Evolutionary conservation across 2,329 filamentous ascomycete species (phyloP), one percentile per base, ranked within the genome.

Genomic region (Fusarium robinianum): DNA sequence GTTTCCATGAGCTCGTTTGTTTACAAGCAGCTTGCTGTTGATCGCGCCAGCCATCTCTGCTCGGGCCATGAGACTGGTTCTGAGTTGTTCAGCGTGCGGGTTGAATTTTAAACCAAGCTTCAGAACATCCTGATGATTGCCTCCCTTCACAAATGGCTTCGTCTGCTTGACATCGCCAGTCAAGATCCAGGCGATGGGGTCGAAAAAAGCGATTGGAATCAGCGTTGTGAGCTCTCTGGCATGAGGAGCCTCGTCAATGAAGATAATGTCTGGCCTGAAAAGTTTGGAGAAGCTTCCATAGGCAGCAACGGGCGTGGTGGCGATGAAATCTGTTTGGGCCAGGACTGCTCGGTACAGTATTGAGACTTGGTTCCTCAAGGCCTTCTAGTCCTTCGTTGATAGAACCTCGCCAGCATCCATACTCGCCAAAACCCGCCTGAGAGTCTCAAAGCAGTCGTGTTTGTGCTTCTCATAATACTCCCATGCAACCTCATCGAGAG

Each of bases 201-300:
- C 62, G 32, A 69, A 75, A 18, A 67, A 70, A 0, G 72, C 72
- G 14, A 77, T 58, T 0, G 73, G 64, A 2, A 77, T 74, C 12
- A 77, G 53, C 0, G 69, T 71, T 0, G 73, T 74, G 0, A 76
- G 58, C 50, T 77, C 74, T 11, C 73, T 60, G 0, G 72, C 71
- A 30, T 77, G 73, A 0, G 72, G 70, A 0, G 72, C 70, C 64
- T 95, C 89, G 29, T 91, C 90, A 51, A 95, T 88, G 62, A 95
- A 91, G 1, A 94, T 81, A 52, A 95, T 84, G 57, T 94, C 87
- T 0, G 90, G 88, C 52, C 87, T 85, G 21, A 90, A 89, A 6
- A 90, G 60, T 3, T 61, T 64, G 0, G 63, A 53, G 22, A 76
- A 72, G 0, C 58, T 53, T 0, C 66, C 66, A 4, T 63, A 67